phyloP scores from a whole-genome alignment of 2,329 filamentous ascomycete genomes.

The Penicillium sp. region DNA sequence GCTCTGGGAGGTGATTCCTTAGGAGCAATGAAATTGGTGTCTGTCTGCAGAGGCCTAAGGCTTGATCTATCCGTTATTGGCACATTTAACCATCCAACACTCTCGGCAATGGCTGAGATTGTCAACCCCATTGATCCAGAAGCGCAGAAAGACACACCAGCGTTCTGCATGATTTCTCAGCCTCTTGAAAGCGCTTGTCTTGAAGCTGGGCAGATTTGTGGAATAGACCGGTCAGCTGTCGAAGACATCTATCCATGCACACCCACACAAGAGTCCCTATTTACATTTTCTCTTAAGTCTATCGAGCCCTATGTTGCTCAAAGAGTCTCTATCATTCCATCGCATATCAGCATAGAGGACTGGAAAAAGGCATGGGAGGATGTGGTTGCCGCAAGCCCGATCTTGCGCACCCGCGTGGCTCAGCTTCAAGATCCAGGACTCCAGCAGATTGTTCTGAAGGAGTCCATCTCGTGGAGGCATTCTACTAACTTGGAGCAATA shows the following conservation, averaged over 20 bases:
- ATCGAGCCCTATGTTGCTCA: conserved; percentile 47
- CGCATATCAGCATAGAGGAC: conserved; percentile 32
- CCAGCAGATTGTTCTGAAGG: conserved; percentile 38
- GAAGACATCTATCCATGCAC: conserved; percentile 45
- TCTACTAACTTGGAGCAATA: conserved; percentile 25
- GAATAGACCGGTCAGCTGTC: conserved; percentile 25
- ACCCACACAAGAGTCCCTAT: conserved; percentile 43
- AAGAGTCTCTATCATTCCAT: conserved; percentile 39
- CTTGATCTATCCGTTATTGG: conserved; percentile 37
- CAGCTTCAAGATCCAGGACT: conserved; percentile 35
- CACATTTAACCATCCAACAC: conserved; percentile 34
- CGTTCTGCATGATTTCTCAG: conserved; percentile 36
- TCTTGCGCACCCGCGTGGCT: conserved; percentile 48
- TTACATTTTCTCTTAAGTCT: conserved; percentile 47
- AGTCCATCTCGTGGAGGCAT: conserved; percentile 32
- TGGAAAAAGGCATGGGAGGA: conserved; percentile 48
- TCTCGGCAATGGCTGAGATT: conserved; percentile 45
- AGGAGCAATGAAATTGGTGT: conserved; percentile 35
- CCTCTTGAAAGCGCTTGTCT: conserved; percentile 30
- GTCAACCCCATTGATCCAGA: conserved; percentile 29
- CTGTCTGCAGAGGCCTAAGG: conserved; percentile 29
- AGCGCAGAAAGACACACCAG: conserved; percentile 22
- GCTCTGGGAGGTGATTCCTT: conserved; percentile 36
- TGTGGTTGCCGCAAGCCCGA: conserved; percentile 40
- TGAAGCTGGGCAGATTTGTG: conserved; percentile 40